phyloP scores from a whole-genome alignment of 2,329 filamentous ascomycete species.

The Apiospora hydei region DNA sequence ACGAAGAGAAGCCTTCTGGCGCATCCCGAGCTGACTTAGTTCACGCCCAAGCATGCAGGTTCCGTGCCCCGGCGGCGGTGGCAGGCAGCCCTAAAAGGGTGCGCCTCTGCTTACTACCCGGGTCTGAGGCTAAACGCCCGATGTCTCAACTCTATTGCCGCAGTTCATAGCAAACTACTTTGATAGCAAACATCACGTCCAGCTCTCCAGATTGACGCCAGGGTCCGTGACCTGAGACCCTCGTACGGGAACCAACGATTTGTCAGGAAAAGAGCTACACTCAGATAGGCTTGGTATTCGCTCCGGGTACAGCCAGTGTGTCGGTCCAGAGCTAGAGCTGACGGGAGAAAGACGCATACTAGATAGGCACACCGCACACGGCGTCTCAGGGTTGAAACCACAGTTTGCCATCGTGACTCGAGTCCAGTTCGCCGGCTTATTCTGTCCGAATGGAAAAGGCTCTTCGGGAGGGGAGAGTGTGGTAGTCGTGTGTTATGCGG shows the following conservation, averaged over 20 bases:
- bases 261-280: not conserved
- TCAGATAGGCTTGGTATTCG: not conserved
- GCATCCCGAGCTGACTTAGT: conserved; percentile 1
- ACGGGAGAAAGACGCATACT: not conserved
- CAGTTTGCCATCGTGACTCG: not conserved
- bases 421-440: not conserved
- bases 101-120: conserved; percentile 4
- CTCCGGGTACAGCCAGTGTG: not conserved
- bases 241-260: not conserved
- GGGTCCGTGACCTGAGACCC: conserved; percentile 1
- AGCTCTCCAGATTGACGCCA: not conserved
- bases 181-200: not conserved
- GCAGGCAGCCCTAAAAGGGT: not conserved
- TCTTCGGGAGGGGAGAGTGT: not conserved
- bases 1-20: conserved; percentile 7
- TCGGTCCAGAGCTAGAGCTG: not conserved
- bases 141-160: conserved; percentile 17
- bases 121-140: conserved; percentile 10
- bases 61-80: not conserved
- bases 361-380: not conserved
- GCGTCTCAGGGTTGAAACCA: conserved; percentile 17
- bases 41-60: not conserved
- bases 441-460: not conserved
- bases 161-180: not conserved
- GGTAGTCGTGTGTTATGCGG: too few relatives aligned